A percentile compares a stretch with the other conserved stretches of the same genome.
Conservation (phyloP, 345 rosid genomes). For the Fremontodendron californicum region DNA sequence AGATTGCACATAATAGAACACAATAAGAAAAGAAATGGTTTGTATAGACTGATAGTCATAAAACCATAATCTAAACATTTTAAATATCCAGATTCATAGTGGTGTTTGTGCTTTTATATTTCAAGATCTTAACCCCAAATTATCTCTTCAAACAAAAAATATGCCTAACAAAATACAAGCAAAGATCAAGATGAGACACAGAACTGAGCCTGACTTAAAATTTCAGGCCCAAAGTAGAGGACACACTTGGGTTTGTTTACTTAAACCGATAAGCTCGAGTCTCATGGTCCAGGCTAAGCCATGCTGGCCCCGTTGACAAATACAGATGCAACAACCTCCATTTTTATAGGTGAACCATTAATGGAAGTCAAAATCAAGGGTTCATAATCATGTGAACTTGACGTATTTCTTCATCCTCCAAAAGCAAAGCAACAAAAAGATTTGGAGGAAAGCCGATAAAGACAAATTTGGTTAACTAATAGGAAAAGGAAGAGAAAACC, state of each 20-base stretch:
- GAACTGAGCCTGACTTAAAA: background rate
- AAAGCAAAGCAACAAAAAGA: constrained; percentile 5
- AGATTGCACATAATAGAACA: background rate
- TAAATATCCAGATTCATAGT: background rate
- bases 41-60: background rate
- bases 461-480: background rate
- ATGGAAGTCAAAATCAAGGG: constrained; percentile 8
- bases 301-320: background rate
- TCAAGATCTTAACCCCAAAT: background rate
- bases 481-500: background rate
- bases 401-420: constrained; percentile 3
- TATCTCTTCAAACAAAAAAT: background rate
- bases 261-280: background rate
- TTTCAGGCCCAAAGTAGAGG: background rate
- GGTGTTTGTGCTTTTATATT: background rate
- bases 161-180: background rate
- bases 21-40: background rate
- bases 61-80: background rate
- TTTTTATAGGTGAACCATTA: background rate
- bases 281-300: background rate
- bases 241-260: background rate
- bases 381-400: background rate
- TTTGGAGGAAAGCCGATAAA: background rate
- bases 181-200: background rate
- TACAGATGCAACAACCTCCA: background rate